Percentiles rank a stretch among this genome's conserved stretches.
Evolutionary conservation across 768 basidiomycete genomes (phyloP).

Genomic region (Kondoa subrosea): DNA sequence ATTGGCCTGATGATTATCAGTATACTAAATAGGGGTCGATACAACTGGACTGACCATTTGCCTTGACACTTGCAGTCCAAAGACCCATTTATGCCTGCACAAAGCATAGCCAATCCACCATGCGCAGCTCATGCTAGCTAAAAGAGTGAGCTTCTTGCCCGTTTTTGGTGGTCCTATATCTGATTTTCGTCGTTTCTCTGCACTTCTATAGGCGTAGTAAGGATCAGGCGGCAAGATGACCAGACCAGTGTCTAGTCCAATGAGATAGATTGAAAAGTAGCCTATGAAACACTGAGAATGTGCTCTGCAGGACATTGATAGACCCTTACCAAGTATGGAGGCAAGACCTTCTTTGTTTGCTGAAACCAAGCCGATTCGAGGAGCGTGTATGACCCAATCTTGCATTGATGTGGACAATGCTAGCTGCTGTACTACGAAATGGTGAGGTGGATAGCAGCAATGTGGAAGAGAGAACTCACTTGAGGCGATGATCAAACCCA

Average conservation of each 20-base stretch:
- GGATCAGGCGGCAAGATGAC: constrained; percentile 51
- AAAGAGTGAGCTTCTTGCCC: constrained; percentile 56
- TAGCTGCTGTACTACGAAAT: constrained; percentile 50
- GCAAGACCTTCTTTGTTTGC: constrained; percentile 85
- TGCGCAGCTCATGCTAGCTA: constrained; percentile 55
- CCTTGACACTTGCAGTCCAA: constrained; percentile 41
- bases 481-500: constrained; percentile 48
- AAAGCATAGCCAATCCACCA: constrained; percentile 55
- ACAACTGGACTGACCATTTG: constrained; percentile 42
- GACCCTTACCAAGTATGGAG: constrained; percentile 47
- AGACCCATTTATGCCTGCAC: constrained; percentile 20
- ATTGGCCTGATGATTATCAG: constrained; percentile 47
- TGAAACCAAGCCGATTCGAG: constrained; percentile 48
- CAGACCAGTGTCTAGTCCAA: constrained; percentile 68
- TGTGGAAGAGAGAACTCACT: constrained; percentile 24
- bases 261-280: constrained; percentile 73
- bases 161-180: constrained; percentile 16
- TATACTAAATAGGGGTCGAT: not conserved
- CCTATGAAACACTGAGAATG: constrained; percentile 36
- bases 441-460: not conserved
- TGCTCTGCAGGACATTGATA: constrained; percentile 1
- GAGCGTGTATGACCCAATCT: constrained; percentile 47
- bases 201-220: constrained; percentile 14
- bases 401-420: constrained; percentile 44
- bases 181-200: not conserved